Base-by-base conservation (phyloP, 106 monocot genomes). In the Dendrobium nobile region DNA sequence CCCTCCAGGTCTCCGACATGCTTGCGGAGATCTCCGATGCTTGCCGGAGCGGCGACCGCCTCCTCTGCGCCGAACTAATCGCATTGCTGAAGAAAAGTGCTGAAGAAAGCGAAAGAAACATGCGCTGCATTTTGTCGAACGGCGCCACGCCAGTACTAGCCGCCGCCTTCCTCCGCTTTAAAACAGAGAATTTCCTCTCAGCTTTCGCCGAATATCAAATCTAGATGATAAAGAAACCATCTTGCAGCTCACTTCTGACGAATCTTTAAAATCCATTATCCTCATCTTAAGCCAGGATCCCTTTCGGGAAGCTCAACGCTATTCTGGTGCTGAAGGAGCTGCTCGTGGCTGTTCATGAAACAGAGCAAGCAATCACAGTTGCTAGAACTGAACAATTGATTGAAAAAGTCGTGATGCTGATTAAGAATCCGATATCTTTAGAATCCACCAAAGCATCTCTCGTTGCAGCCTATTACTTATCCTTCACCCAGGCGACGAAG, bases 391-490 rank as follows among this genome's bases (percentile, higher is more conserved):
- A 89, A 27, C 87, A 80, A 1, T 47, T 89, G 28, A 9, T 72
- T 22, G 87, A 89, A 67, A 82, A 80, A 19, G 27, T 92, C 40
- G 83, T 56, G 28, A 78, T 77, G 82, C 83, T 94, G 18, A 76
- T 94, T 45, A 84, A 77, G 68, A 87, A 85, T 20, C 89, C 93
- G 10, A 83, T 94, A 10, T 92, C 88, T 5, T 83, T 82, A 8
- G 81, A 86, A 45, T 61, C 87, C 0, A 87, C 94, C 0, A 97
- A 97, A 75, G 81, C 92, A 0, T 67, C 89, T 33, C 85, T 97
- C 16, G 81, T 87, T 56, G 65, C 84, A 8, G 77, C 84, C 42
- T 91, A 79, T 82, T 88, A 85, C 76, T 75, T 85, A 8, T 54
- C 78, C 1, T 54, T 79, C 5, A 33, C 77, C 45, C 37, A 45